Percentiles rank a stretch among this genome's conserved stretches.
Conservation (phyloP, 75 land plant genomes). For the Isoetes taiwanensis region DNA sequence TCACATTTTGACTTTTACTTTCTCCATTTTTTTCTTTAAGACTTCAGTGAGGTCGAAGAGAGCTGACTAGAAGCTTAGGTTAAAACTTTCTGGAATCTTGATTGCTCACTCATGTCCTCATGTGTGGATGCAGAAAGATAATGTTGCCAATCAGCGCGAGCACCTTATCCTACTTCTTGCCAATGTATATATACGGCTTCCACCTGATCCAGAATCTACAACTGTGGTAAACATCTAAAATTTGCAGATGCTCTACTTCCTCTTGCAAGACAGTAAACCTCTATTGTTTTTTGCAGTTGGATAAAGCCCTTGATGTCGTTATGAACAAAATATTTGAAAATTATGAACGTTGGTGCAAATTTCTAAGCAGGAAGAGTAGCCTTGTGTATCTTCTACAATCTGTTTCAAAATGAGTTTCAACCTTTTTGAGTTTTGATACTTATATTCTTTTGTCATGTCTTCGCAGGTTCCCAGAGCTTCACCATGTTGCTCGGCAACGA, state of each 20-base stretch:
- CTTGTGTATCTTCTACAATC: background rate
- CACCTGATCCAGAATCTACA: background rate
- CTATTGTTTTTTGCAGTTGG: background rate
- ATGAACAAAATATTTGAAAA: background rate
- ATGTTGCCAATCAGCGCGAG: slow-evolving; percentile 1
- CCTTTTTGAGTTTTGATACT: background rate
- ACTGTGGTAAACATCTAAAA: background rate
- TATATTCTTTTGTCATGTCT: background rate
- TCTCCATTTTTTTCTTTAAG: too few relatives aligned
- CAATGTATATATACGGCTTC: background rate
- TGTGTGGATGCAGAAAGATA: slow-evolving; percentile 7
- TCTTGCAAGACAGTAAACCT: too few relatives aligned
- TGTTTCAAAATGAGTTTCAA: too few relatives aligned
- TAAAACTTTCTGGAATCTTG: too few relatives aligned
- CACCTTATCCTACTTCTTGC: slow-evolving; percentile 1
- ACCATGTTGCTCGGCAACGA: background rate
- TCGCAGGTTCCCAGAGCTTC: background rate
- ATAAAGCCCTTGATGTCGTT: background rate
- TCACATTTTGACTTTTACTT: too few relatives aligned
- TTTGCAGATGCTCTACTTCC: too few relatives aligned
- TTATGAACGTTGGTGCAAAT: slow-evolving; percentile 1
- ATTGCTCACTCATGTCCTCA: too few relatives aligned
- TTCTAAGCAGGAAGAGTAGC: background rate
- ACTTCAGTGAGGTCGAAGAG: too few relatives aligned
- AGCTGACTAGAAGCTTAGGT: too few relatives aligned